Evolutionary conservation across 352 stramenopile genomes (phyloP).

Genomic region (Phytophthora citricola): DNA sequence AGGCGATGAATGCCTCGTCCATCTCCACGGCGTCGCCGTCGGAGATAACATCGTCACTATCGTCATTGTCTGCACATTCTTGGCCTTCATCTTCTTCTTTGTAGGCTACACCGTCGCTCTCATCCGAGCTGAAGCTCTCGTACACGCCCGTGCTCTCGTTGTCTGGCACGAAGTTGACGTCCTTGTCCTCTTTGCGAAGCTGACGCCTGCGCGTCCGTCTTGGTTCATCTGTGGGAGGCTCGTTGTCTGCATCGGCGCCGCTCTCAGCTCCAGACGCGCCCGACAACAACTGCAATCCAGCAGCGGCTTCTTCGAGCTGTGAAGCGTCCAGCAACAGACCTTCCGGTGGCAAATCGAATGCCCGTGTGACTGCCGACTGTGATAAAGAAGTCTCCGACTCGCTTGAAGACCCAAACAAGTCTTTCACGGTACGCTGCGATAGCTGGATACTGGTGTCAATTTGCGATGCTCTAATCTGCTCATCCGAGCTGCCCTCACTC

Average conservation of each 20-base stretch:
- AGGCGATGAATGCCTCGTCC: no score
- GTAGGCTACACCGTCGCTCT: neutral
- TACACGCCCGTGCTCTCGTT: conserved; percentile 2
- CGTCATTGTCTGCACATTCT: no score
- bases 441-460: conserved; percentile 24
- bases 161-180: conserved; percentile 4
- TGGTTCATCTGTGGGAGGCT: neutral
- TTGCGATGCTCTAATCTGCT: neutral
- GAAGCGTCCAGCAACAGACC: neutral
- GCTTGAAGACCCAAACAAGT: conserved; percentile 3
- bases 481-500: neutral
- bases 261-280: neutral
- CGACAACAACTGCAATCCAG: neutral
- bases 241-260: no score
- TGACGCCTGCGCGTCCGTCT: neutral
- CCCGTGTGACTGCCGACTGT: conserved; percentile 6
- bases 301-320: neutral
- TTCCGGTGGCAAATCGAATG: conserved; percentile 14
- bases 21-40: no score
- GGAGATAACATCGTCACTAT: no score
- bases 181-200: neutral
- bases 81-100: neutral
- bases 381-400: conserved; percentile 12
- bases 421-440: conserved; percentile 3
- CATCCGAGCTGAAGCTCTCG: neutral